Conservation (phyloP, 164 flowering plant genomes). For the Stephania cephalantha region DNA sequence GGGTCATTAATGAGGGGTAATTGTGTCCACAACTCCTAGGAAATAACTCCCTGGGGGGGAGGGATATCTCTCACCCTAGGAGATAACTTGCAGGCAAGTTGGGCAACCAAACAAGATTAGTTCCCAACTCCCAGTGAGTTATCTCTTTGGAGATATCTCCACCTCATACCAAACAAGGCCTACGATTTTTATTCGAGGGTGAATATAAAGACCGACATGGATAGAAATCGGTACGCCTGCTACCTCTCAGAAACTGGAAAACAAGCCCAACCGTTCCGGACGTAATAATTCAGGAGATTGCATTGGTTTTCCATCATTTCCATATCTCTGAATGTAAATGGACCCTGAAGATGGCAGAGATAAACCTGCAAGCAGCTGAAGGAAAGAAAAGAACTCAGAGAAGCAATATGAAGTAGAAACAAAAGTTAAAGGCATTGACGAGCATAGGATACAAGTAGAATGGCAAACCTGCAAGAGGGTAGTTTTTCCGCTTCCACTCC, state of each 20-base stretch:
- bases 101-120: too few relatives aligned
- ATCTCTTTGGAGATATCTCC: too few relatives aligned
- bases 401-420: not conserved
- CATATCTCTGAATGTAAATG: constrained; percentile 54
- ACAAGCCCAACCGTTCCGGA: constrained; percentile 91
- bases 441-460: constrained; percentile 7
- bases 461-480: constrained; percentile 81
- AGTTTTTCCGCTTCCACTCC: constrained; percentile 98
- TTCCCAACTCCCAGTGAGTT: too few relatives aligned
- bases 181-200: too few relatives aligned
- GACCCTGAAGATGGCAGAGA: constrained; percentile 89
- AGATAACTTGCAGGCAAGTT: too few relatives aligned
- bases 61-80: too few relatives aligned
- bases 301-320: constrained; percentile 49
- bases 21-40: too few relatives aligned
- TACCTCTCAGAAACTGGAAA: constrained; percentile 99
- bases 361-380: constrained; percentile 88
- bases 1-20: too few relatives aligned
- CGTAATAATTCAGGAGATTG: constrained; percentile 42
- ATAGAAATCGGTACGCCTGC: not conserved
- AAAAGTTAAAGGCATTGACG: not conserved
- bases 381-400: constrained; percentile 1
- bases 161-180: too few relatives aligned
- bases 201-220: not conserved
- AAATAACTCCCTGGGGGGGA: too few relatives aligned